A percentile compares a stretch with the other conserved stretches of the same genome.
Evolutionary conservation across 768 basidiomycete species (phyloP).

Genomic region (Pleurotus pulmonarius): DNA sequence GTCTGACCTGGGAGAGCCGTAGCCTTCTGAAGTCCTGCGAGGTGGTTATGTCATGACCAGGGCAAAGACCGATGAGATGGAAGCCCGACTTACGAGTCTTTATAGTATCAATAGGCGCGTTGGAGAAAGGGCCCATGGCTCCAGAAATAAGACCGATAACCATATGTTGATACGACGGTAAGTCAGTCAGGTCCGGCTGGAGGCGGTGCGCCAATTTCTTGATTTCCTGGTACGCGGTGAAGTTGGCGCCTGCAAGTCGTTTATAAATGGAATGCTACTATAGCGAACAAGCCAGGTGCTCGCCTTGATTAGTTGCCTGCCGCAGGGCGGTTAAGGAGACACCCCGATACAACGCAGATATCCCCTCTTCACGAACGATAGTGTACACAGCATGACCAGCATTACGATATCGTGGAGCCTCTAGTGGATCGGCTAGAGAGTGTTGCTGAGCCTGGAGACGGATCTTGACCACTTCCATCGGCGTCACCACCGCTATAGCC

Average conservation of each 20-base stretch:
- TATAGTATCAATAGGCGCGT: slow-evolving; percentile 93
- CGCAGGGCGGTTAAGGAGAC: slow-evolving; percentile 90
- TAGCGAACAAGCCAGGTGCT: not conserved
- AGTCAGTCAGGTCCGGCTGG: slow-evolving; percentile 75
- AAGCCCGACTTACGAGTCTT: slow-evolving; percentile 73
- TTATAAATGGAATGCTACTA: not conserved
- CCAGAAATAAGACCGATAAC: slow-evolving; percentile 92
- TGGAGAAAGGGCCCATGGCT: slow-evolving; percentile 97
- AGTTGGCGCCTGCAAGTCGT: slow-evolving; percentile 71
- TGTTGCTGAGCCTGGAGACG: slow-evolving; percentile 96
- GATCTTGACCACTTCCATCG: slow-evolving; percentile 99
- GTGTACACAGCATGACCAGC: slow-evolving; percentile 96
- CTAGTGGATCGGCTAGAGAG: slow-evolving; percentile 93
- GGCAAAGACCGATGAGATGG: not conserved
- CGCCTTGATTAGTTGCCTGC: slow-evolving; percentile 98
- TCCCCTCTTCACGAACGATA: slow-evolving; percentile 90
- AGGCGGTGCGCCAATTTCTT: slow-evolving; percentile 76
- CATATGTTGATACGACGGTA: slow-evolving; percentile 97
- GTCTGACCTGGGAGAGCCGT: slow-evolving; percentile 69
- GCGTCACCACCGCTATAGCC: slow-evolving; percentile 91
- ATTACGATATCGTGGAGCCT: slow-evolving; percentile 91
- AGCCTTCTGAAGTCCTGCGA: slow-evolving; percentile 79
- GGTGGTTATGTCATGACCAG: not conserved
- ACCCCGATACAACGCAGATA: slow-evolving; percentile 83
- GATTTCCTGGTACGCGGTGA: slow-evolving; percentile 96